phyloP scores from a whole-genome alignment of 1,284 basidiomycete species.

The Neotropicomus parvogracilis region DNA sequence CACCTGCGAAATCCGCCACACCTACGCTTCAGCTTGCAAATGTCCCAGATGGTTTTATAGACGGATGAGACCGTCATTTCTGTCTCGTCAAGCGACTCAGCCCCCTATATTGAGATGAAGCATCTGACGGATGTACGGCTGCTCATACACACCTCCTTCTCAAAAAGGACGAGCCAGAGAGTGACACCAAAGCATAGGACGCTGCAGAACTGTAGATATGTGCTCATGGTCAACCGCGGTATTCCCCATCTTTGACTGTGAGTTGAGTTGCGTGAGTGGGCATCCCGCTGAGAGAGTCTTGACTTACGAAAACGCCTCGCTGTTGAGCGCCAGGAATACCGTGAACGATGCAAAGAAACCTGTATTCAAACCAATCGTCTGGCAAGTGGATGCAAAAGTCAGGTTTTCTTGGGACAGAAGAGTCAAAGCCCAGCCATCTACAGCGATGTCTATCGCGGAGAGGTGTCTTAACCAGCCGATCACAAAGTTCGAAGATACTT shows the following conservation, averaged over 20 bases:
- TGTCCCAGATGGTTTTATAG: conserved; percentile 93
- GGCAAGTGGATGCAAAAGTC: conserved; percentile 96
- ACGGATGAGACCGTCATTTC: conserved; percentile 91
- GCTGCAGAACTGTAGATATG: conserved; percentile 88
- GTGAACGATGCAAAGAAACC: conserved; percentile 97
- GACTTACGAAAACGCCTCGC: conserved; percentile 83
- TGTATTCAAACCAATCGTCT: conserved; percentile 95
- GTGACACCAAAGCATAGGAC: conserved; percentile 81
- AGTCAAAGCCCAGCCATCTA: conserved; percentile 98
- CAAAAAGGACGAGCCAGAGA: conserved; percentile 83
- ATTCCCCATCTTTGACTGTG: conserved; percentile 77
- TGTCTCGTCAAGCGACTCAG: conserved; percentile 65
- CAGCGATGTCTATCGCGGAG: conserved; percentile 78
- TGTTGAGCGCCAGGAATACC: conserved; percentile 96
- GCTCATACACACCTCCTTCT: conserved; percentile 73
- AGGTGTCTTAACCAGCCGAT: conserved; percentile 5
- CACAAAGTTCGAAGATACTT: conserved; percentile 17
- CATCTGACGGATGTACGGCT: conserved; percentile 2
- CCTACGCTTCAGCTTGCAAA: conserved; percentile 86
- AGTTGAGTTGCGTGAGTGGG: conserved; percentile 5
- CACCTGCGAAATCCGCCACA: neutral
- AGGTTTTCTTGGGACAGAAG: conserved; percentile 93
- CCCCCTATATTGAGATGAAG: conserved; percentile 49
- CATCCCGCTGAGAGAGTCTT: neutral
- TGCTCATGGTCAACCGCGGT: conserved; percentile 76